Base-by-base conservation (phyloP, 2,329 filamentous ascomycete genomes). In the Zymoseptoria crescenta region DNA sequence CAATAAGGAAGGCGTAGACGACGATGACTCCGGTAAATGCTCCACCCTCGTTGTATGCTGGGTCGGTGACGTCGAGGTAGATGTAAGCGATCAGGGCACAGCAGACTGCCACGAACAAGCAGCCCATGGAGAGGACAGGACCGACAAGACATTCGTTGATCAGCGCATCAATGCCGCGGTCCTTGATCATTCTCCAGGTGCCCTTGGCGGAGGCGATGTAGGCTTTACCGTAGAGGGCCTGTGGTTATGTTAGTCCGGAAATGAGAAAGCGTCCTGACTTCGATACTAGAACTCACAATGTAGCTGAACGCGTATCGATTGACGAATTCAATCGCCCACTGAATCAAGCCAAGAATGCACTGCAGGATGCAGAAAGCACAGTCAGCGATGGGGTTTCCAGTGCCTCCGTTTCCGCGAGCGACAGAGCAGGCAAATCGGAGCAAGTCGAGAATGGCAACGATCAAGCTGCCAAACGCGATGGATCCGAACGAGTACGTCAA, bases 401-500 rank as follows among this genome's bases (percentile, higher is more conserved):
- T 76, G 0, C 79, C 76, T 1, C 84, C 82, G 54, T 84, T 80
- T 61, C 84, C 83, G 62, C 85, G 84, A 0, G 88, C 91, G n/a
- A 93, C 80, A 0, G 87, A 91, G 75, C 88, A 92, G 1, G 90
- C 72, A 73, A 96, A 91, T 5, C 91, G 84, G 19, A 96, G 74
- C 68, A 89, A 85, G 70, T 96, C 91, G 75, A 97, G 87, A 54
- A 96, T 84, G 28, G 92, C 91, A 13, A 96, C 87, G 3, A 96
- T 73, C 64, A 97, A 74, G 67, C 89, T 95, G 3, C 93, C 93
- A 10, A 96, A 79, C 64, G 86, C 88, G 74, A 97, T 94, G 64
- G 89, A 94, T 16, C 93, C 93, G 61, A 96, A 96, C 66, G 88
- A 94, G 77, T 94, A 94, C 1, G 93, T 96, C 62, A 94, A 79